phyloP scores from a whole-genome alignment of 768 basidiomycete species.

The Russula ochroleuca region DNA sequence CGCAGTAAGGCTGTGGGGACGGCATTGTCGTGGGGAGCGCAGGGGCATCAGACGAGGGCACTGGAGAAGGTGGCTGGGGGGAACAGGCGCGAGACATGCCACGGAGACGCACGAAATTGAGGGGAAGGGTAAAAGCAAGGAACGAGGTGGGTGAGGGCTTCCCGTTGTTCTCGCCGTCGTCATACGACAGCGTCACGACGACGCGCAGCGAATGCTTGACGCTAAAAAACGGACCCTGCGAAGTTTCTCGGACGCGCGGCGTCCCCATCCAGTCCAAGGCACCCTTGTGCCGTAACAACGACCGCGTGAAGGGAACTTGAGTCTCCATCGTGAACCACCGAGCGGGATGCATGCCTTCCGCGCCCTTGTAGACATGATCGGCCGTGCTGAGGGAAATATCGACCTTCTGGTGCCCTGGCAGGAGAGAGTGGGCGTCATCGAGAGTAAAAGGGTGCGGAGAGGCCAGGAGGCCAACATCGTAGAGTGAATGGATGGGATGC shows the following conservation, averaged over 20 bases:
- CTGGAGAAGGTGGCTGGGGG: slow-evolving; percentile 25
- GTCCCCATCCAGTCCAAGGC: slow-evolving; percentile 15
- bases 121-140: slow-evolving; percentile 44
- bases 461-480: slow-evolving; percentile 45
- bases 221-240: slow-evolving; percentile 17
- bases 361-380: slow-evolving; percentile 47
- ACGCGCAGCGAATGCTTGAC: slow-evolving; percentile 30
- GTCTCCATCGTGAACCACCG: slow-evolving; percentile 61
- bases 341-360: slow-evolving; percentile 31
- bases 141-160: slow-evolving; percentile 26
- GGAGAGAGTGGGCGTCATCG: slow-evolving; percentile 46
- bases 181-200: slow-evolving; percentile 15
- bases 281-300: slow-evolving; percentile 23
- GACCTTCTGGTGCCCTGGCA: slow-evolving; percentile 46
- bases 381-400: slow-evolving; percentile 47
- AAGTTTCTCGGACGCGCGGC: slow-evolving; percentile 16
- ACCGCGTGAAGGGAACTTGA: slow-evolving; percentile 45
- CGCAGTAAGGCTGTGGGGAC: slow-evolving; percentile 27
- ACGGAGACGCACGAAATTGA: slow-evolving; percentile 46
- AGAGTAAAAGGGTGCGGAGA: slow-evolving; percentile 31
- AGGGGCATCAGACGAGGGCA: slow-evolving; percentile 16
- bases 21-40: slow-evolving; percentile 5
- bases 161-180: slow-evolving; percentile 3
- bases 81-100: slow-evolving; percentile 31
- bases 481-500: slow-evolving; percentile 48